These are phyloP conservation scores for Penicillium sp. DNA, from an alignment of 2,329 filamentous ascomycete genomes.

Conservation along the genomic window DNA sequence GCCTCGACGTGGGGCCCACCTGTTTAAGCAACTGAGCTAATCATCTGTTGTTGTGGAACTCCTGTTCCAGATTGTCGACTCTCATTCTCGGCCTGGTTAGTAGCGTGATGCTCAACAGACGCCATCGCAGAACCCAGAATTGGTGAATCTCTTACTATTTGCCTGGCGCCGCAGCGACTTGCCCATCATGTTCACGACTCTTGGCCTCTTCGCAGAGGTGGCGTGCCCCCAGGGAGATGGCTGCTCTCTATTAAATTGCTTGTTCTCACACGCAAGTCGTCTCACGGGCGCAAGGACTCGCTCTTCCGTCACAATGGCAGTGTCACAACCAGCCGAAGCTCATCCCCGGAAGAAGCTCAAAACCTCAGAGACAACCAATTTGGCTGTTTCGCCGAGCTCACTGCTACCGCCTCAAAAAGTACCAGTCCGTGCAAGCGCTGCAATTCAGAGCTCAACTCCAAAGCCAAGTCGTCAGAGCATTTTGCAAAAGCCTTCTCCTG, in stretches of 20 bases:
- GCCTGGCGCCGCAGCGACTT: neutral
- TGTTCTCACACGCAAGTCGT: slow-evolving; percentile 48
- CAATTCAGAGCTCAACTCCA: slow-evolving; percentile 1
- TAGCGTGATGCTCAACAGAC: no score
- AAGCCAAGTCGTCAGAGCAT: slow-evolving; percentile 8
- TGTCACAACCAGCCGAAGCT: slow-evolving; percentile 3
- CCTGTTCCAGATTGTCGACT: no score
- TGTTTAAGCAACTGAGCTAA: no score
- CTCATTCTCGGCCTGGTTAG: no score
- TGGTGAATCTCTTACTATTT: neutral
- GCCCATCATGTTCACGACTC: slow-evolving; percentile 48
- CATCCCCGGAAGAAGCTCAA: slow-evolving; percentile 30
- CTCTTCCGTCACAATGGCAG: slow-evolving; percentile 6
- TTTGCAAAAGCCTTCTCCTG: slow-evolving; percentile 18
- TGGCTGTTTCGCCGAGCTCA: neutral
- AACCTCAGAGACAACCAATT: slow-evolving; percentile 1
- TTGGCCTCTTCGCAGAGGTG: slow-evolving; percentile 49
- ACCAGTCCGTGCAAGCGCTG: neutral
- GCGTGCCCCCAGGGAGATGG: slow-evolving; percentile 47
- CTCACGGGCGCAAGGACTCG: slow-evolving; percentile 12
- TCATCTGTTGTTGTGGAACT: no score
- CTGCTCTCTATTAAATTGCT: slow-evolving; percentile 52
- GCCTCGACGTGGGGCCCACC: no score
- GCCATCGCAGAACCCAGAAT: no score
- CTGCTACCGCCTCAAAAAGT: neutral